Evolutionary conservation across 163 green algal species (phyloP).

Genomic region (Scenedesmus sp.): DNA sequence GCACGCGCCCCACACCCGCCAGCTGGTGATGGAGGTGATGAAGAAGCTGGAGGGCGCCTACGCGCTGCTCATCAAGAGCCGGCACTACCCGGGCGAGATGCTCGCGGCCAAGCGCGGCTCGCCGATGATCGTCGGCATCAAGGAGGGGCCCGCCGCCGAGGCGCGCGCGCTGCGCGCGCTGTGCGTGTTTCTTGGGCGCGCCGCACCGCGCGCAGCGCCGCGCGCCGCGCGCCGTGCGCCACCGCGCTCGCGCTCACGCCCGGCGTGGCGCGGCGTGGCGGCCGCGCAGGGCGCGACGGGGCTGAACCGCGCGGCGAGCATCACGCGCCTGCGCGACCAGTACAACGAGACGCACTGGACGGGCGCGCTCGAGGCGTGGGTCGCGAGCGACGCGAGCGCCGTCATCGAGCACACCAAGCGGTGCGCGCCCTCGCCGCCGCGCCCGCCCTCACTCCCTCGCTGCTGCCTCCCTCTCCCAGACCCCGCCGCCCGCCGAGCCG

Average conservation of each 20-base stretch:
- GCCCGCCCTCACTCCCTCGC: no score
- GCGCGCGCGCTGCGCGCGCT: no score
- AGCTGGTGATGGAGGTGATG: constrained; percentile 97
- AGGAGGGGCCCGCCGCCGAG: constrained; percentile 56
- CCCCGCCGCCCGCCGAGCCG: no score
- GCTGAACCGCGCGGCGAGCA: constrained; percentile 26
- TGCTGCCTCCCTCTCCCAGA: no score
- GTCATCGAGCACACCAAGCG: constrained; percentile 98
- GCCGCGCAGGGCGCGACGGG: no score
- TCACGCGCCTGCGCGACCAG: constrained; percentile 57
- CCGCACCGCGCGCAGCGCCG: no score
- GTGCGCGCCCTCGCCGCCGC: constrained; percentile 48
- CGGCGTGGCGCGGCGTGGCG: no score
- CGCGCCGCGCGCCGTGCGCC: no score
- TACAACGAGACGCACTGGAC: constrained; percentile 56
- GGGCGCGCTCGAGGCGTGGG: constrained; percentile 85
- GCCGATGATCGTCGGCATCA: constrained; percentile 95
- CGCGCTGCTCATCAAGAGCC: constrained; percentile 95
- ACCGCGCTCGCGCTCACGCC: not conserved
- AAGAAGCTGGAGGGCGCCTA: constrained; percentile 97
- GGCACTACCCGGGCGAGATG: constrained; percentile 94
- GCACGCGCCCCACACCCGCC: no score
- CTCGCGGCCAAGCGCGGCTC: constrained; percentile 95
- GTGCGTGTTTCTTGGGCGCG: not conserved
- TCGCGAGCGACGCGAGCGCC: constrained; percentile 91